These are phyloP conservation scores for Scenedesmus sp. DNA, from an alignment of 163 green algal species.

Conservation along the genomic window DNA sequence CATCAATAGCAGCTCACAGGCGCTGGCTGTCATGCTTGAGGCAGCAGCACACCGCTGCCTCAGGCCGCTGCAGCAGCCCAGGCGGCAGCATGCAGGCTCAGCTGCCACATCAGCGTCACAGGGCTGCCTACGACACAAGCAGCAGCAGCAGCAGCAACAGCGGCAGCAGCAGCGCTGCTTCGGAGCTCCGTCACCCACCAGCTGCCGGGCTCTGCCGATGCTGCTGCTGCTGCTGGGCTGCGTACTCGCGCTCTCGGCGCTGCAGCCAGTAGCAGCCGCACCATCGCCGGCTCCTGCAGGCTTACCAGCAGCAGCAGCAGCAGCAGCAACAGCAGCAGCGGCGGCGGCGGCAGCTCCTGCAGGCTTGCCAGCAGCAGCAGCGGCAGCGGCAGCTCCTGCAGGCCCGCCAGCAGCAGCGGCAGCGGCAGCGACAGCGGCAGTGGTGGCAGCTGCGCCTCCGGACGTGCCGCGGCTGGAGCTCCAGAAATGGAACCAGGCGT, in stretches of 20 bases:
- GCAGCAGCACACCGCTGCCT: neutral
- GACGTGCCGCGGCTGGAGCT: conserved; percentile 20
- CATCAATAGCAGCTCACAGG: neutral
- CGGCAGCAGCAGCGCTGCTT: neutral
- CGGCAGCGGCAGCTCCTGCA: neutral
- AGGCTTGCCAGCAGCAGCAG: neutral
- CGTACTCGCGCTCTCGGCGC: neutral
- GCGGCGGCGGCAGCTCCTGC: neutral
- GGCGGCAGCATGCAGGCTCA: neutral
- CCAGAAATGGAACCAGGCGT: conserved; percentile 32
- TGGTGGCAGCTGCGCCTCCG: neutral
- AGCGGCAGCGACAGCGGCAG: neutral
- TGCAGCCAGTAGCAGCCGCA: no score
- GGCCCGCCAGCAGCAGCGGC: neutral
- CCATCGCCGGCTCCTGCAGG: no score
- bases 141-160: neutral
- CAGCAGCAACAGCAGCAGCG: neutral
- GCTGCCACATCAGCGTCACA: neutral
- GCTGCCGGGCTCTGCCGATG: no score
- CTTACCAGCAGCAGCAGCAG: no score
- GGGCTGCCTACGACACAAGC: neutral
- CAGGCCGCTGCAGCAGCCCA: neutral
- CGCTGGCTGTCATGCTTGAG: neutral
- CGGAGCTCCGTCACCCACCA: no score
- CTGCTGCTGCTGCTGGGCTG: neutral